Conservation (phyloP, 225 moss, liverwort and hornwort genomes). For the Neckera pumila region DNA sequence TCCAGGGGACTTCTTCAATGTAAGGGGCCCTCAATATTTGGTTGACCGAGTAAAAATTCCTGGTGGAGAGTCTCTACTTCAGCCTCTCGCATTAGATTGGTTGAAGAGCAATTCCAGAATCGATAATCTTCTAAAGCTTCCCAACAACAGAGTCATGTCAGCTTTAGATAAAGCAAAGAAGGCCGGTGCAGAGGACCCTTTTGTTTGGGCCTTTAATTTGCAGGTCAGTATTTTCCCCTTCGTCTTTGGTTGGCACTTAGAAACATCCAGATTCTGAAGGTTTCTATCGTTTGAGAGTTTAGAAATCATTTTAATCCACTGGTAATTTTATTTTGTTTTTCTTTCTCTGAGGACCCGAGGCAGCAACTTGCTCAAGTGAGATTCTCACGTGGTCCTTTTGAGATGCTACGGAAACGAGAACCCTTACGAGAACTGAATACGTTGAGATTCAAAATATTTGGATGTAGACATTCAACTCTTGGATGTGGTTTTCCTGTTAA, state of each 20-base stretch:
- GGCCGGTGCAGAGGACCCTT: conserved; percentile 19
- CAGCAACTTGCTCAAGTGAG: background rate
- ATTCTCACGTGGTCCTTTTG: background rate
- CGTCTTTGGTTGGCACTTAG: background rate
- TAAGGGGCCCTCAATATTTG: conserved; percentile 61
- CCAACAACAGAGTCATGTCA: conserved; percentile 45
- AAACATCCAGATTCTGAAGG: background rate
- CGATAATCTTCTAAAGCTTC: conserved; percentile 50
- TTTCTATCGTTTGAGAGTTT: background rate
- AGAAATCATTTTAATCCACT: background rate
- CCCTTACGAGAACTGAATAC: background rate
- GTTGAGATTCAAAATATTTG: background rate
- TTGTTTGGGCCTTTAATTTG: conserved; percentile 76
- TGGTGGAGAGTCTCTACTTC: conserved; percentile 47
- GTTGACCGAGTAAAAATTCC: conserved; percentile 47
- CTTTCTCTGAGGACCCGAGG: background rate
- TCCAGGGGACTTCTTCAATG: conserved; percentile 51
- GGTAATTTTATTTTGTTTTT: background rate
- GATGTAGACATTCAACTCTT: background rate
- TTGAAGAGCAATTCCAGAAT: conserved; percentile 55
- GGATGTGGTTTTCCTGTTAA: background rate
- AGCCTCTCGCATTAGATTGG: conserved; percentile 77
- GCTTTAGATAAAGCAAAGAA: conserved; percentile 37
- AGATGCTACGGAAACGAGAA: background rate
- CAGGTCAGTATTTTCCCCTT: conserved; percentile 22